Evolutionary conservation across 768 basidiomycete genomes (phyloP).

Genomic region (Russula griseocarnosa): DNA sequence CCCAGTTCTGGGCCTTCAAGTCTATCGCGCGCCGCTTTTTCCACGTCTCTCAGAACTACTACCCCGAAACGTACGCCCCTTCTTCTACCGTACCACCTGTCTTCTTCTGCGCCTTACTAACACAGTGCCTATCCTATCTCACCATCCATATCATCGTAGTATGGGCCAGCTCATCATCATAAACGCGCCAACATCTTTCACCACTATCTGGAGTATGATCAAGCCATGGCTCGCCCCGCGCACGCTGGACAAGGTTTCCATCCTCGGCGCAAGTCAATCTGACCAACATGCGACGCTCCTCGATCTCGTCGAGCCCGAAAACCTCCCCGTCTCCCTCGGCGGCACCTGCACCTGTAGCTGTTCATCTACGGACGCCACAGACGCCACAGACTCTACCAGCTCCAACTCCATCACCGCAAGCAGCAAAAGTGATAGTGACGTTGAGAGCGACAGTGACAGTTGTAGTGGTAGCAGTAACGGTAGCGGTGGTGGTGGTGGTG

Average conservation of each 20-base stretch:
- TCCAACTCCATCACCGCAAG: not conserved
- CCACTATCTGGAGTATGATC: constrained; percentile 65
- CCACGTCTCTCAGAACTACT: constrained; percentile 76
- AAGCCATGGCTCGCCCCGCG: constrained; percentile 73
- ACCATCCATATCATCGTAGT: constrained; percentile 38
- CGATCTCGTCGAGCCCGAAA: constrained; percentile 57
- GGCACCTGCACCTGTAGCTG: constrained; percentile 57
- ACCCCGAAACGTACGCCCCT: constrained; percentile 60
- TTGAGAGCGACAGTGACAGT: not conserved
- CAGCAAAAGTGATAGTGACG: not conserved
- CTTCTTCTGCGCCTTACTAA: not conserved
- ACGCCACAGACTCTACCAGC: no score
- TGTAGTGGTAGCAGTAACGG: not conserved
- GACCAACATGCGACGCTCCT: constrained; percentile 52
- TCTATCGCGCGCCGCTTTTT: constrained; percentile 57
- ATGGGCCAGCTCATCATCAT: constrained; percentile 71
- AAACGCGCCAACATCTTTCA: constrained; percentile 70
- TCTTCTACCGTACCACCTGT: not conserved
- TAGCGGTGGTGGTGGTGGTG: constrained; percentile 43
- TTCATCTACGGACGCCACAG: not conserved
- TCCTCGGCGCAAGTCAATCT: constrained; percentile 51
- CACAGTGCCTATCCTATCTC: not conserved
- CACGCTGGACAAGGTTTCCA: constrained; percentile 62
- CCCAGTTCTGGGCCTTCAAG: constrained; percentile 78
- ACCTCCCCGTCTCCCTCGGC: constrained; percentile 54